These are phyloP conservation scores for Chaetoscypha palmicola DNA, from an alignment of 2,329 filamentous ascomycete species.

Conservation along the genomic window DNA sequence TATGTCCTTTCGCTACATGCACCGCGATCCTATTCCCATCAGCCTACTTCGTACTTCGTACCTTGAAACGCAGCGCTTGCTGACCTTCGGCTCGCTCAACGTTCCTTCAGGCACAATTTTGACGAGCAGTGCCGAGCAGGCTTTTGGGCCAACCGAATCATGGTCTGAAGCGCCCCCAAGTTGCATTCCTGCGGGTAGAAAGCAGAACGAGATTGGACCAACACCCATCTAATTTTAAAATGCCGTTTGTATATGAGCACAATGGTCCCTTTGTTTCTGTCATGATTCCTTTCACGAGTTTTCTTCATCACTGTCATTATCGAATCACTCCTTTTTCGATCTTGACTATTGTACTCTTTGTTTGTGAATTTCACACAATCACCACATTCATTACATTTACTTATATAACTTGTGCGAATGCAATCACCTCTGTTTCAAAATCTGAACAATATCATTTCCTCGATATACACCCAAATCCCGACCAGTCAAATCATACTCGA, in stretches of 20 bases:
- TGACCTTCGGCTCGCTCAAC: not conserved
- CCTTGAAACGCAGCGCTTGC: not conserved
- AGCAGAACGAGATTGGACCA: not conserved
- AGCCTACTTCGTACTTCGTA: no score
- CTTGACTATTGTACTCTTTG: not conserved
- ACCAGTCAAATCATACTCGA: not conserved
- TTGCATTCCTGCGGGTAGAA: not conserved
- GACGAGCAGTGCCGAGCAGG: no score
- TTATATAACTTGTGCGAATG: not conserved
- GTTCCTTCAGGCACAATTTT: not conserved
- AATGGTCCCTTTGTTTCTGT: not conserved
- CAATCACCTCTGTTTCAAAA: not conserved
- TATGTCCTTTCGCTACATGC: no score
- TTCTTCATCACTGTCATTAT: not conserved
- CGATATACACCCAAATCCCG: no score
- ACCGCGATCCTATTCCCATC: no score
- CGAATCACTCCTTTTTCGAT: slow-evolving; percentile 6
- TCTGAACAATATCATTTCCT: no score
- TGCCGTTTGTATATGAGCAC: slow-evolving; percentile 1
- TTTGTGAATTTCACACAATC: not conserved
- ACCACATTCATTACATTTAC: not conserved
- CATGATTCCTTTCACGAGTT: not conserved
- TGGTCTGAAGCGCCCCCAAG: not conserved
- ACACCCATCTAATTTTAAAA: not conserved
- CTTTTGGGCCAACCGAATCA: no score